Evolutionary conservation across 345 rosid species (phyloP), one percentile per base, ranked within the genome.

Genomic region (Populus ilicifolia): DNA sequence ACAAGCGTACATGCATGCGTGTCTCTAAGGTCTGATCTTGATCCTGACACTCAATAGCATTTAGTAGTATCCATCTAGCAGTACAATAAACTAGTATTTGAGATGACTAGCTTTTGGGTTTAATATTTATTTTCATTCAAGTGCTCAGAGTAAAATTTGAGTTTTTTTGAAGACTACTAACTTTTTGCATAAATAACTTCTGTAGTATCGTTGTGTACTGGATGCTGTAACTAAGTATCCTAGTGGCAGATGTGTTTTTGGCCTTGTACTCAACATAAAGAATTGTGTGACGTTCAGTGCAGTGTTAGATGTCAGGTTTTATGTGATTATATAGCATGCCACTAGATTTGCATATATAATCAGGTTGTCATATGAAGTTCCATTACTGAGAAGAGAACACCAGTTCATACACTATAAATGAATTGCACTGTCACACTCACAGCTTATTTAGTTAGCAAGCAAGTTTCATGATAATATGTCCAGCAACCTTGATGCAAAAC

Each of bases 11-110:
- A 50, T 83, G 80, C 71, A 1, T 62, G 3, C 67, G 65, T 38
- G 35, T 76, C 27, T 73, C 78, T 18, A 80, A 78, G 86, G 88
- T 83, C 64, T 23, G 75, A 27, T 66, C 74, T 71, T 36, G 27
- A 67, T 1, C 72, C 35, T 62, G 69, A 14, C 59, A 30, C 66
- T 30, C 39, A 16, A 41, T 71, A 54, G 20, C 30, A 38, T 41
- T 50, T 41, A 14, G 70, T 69, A 50, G 4, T 2, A 41, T 41
- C 8, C 5, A 13, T 10, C 48, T 20, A 75, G 12, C 38, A 41
- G 36, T 50, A 17, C 63, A 54, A 29, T 9, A 41, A 25, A n/a
- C 23, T 48, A 48, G 7, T 50, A 43, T 43, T 17, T 62, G 63
- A 35, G 56, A 50, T 39, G 39, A 67, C 8, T 27, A 23, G 11